These are phyloP conservation scores for Monosporozyma aquatica DNA, from an alignment of 805 yeast genomes.

Conservation along the genomic window DNA sequence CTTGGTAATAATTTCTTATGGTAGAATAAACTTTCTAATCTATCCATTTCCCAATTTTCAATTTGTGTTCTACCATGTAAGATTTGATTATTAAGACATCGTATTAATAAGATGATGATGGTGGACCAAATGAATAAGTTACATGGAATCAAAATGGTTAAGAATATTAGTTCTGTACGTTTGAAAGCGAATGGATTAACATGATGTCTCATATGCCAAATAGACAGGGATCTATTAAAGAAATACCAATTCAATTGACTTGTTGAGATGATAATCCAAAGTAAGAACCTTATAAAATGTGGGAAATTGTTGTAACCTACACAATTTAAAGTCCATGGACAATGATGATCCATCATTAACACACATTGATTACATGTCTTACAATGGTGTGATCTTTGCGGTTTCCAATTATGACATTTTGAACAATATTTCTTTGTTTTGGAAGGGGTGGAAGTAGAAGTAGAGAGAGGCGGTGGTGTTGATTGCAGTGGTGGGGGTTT, in stretches of 20 bases:
- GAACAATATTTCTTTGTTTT: constrained; percentile 46
- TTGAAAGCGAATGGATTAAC: constrained; percentile 33
- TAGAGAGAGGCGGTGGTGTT: constrained; percentile 38
- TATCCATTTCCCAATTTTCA: constrained; percentile 85
- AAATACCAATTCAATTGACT: constrained; percentile 39
- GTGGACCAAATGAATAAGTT: constrained; percentile 53
- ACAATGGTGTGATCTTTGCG: constrained; percentile 83
- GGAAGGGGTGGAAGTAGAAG: too few relatives aligned
- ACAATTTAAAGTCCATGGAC: constrained; percentile 90
- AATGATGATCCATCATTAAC: constrained; percentile 88
- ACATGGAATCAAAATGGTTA: constrained; percentile 45
- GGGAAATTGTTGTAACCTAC: constrained; percentile 75
- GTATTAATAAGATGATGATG: constrained; percentile 46
- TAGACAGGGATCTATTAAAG: constrained; percentile 31
- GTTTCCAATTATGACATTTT: constrained; percentile 66
- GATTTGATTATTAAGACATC: constrained; percentile 50
- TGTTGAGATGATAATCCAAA: constrained; percentile 52
- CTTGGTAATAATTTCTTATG: constrained; percentile 38
- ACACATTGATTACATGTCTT: constrained; percentile 65
- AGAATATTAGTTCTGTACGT: constrained; percentile 45
- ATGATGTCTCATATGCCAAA: constrained; percentile 42
- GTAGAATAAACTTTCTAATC: constrained; percentile 59
- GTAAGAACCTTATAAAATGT: constrained; percentile 67
- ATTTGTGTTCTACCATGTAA: constrained; percentile 75
- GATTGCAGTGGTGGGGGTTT: constrained; percentile 66